phyloP scores from a whole-genome alignment of 306 rosid genomes.

The Rubus parviflorus region DNA sequence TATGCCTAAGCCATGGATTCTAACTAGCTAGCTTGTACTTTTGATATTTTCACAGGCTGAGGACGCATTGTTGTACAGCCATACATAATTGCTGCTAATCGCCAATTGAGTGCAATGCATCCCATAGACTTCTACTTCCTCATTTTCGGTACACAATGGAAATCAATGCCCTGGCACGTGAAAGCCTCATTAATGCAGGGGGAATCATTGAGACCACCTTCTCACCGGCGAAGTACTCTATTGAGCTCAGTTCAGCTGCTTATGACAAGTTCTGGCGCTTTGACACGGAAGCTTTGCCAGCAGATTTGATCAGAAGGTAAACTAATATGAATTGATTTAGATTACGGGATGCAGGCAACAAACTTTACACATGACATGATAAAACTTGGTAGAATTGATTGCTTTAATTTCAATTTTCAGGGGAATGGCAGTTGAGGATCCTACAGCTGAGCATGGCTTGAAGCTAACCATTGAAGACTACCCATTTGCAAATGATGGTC shows the following conservation, averaged over 20 bases:
- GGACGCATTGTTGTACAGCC: slow-evolving; percentile 31
- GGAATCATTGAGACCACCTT: slow-evolving; percentile 35
- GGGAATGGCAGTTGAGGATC: slow-evolving; percentile 43
- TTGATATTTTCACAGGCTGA: slow-evolving; percentile 19
- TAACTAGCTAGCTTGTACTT: not conserved
- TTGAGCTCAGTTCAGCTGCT: slow-evolving; percentile 32
- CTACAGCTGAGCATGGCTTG: slow-evolving; percentile 33
- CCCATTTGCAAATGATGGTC: slow-evolving; percentile 46
- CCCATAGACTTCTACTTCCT: slow-evolving; percentile 41
- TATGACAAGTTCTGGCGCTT: slow-evolving; percentile 37
- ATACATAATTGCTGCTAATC: slow-evolving; percentile 35
- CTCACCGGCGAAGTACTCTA: slow-evolving; percentile 30
- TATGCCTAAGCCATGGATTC: not conserved
- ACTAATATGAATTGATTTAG: not conserved
- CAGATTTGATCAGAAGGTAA: slow-evolving; percentile 39
- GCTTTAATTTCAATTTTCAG: slow-evolving; percentile 1
- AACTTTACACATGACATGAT: not conserved
- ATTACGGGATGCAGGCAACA: not conserved
- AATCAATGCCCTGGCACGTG: slow-evolving; percentile 38
- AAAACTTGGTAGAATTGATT: not conserved
- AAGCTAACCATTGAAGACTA: slow-evolving; percentile 43
- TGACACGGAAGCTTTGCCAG: slow-evolving; percentile 38
- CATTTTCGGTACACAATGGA: slow-evolving; percentile 47
- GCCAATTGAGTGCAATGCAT: slow-evolving; percentile 42
- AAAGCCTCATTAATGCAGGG: slow-evolving; percentile 33